Conservation (phyloP, 805 yeast species). For the Ogataea ganodermae region DNA sequence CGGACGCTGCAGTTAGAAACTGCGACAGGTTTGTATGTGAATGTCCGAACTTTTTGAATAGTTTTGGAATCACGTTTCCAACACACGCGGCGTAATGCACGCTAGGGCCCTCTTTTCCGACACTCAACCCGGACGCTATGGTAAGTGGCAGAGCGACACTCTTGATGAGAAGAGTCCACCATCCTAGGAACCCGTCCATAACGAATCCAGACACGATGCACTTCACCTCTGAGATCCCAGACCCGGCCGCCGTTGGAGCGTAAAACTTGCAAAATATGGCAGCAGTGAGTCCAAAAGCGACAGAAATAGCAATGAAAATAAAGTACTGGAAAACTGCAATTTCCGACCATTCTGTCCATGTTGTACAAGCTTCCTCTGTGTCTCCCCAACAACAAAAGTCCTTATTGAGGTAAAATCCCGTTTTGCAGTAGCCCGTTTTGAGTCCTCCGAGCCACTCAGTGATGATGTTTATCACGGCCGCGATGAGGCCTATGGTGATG, state of each 20-base stretch:
- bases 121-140: conserved; percentile 88
- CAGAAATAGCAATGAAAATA: conserved; percentile 59
- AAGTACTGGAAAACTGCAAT: conserved; percentile 50
- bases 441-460: conserved; percentile 86
- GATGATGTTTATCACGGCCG: conserved; percentile 76
- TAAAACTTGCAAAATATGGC: conserved; percentile 66
- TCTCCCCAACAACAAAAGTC: conserved; percentile 83
- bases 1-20: conserved; percentile 84
- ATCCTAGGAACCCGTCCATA: conserved; percentile 72
- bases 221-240: conserved; percentile 96
- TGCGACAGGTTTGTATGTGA: conserved; percentile 52
- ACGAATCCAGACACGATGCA: conserved; percentile 90
- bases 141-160: conserved; percentile 83
- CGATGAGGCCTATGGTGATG: conserved; percentile 73
- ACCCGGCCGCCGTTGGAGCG: conserved; percentile 94
- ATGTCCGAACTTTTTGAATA: conserved; percentile 47
- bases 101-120: conserved; percentile 98
- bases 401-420: conserved; percentile 67
- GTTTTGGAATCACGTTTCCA: conserved; percentile 74
- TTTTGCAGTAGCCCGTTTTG: conserved; percentile 75
- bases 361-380: conserved; percentile 49
- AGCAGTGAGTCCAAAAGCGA: conserved; percentile 61
- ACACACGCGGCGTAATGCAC: conserved; percentile 98
- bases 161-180: conserved; percentile 72
- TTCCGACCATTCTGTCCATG: conserved; percentile 71